These are phyloP conservation scores for Saccharomyces hybrid DNA, from an alignment of 1,139 yeast genomes.

Conservation along the genomic window DNA sequence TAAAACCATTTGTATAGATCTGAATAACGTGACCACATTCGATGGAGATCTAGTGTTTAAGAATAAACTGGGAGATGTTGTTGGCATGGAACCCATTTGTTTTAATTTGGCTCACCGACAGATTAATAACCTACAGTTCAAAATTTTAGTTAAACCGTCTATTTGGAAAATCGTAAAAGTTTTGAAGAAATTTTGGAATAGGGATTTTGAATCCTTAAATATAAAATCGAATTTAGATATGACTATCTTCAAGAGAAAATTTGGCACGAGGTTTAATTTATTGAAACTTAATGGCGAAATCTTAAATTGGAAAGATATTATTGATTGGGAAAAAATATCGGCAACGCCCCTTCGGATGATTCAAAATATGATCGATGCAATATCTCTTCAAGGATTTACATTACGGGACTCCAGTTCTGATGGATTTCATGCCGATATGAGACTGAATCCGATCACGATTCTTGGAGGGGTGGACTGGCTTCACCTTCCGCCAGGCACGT, in stretches of 20 bases:
- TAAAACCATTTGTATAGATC: conserved; percentile 17
- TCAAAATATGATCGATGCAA: conserved; percentile 5
- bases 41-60: conserved; percentile 12
- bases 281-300: conserved; percentile 20
- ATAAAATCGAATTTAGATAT: conserved; percentile 24
- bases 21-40: conserved; percentile 22
- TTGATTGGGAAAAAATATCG: conserved; percentile 19
- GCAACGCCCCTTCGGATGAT: not conserved
- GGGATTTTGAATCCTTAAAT: conserved; percentile 19
- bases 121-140: conserved; percentile 17
- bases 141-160: conserved; percentile 21
- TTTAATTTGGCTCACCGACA: conserved; percentile 17
- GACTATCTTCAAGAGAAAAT: conserved; percentile 13
- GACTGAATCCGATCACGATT: not conserved
- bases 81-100: conserved; percentile 19
- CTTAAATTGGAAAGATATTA: conserved; percentile 22
- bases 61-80: conserved; percentile 14
- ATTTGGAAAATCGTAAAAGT: conserved; percentile 21
- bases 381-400: not conserved
- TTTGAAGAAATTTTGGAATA: conserved; percentile 23
- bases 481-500: not conserved
- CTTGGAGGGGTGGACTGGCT: not conserved
- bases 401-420: not conserved
- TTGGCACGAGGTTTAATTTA: conserved; percentile 3
- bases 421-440: not conserved